A percentile compares a stretch with the other conserved stretches of the same genome.
Conservation (phyloP, 2,329 filamentous ascomycete genomes). For the Zopfia rhizophila region DNA sequence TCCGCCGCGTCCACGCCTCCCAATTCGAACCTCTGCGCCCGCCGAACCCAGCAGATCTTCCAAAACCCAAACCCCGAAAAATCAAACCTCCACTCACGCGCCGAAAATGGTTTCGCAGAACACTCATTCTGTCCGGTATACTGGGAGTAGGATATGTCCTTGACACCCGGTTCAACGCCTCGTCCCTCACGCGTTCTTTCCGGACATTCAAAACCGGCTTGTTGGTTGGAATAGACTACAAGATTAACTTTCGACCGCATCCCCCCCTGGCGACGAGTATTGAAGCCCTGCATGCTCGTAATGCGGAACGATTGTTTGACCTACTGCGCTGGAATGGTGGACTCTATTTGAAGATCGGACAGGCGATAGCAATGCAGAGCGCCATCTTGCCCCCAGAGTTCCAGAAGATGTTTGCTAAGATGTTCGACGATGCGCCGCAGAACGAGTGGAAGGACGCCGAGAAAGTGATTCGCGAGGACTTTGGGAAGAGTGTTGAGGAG, state of each 20-base stretch:
- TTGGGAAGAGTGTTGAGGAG: conserved; percentile 83
- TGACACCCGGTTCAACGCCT: conserved; percentile 81
- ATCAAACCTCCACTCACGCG: conserved; percentile 77
- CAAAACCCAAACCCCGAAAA: conserved; percentile 58
- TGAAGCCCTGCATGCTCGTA: conserved; percentile 81
- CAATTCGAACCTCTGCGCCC: conserved; percentile 64
- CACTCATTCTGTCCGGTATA: conserved; percentile 70
- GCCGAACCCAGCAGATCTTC: conserved; percentile 81
- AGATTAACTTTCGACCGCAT: conserved; percentile 89
- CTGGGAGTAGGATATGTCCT: conserved; percentile 72
- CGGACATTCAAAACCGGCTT: conserved; percentile 85
- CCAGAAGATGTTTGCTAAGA: conserved; percentile 92
- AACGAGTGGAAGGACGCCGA: conserved; percentile 88
- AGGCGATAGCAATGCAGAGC: conserved; percentile 98
- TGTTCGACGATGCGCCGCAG: conserved; percentile 98
- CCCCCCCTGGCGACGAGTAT: conserved; percentile 79
- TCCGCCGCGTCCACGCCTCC: conserved; percentile 43
- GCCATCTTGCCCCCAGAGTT: conserved; percentile 94
- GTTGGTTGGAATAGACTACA: conserved; percentile 90
- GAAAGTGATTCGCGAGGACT: conserved; percentile 86
- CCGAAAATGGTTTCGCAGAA: conserved; percentile 79
- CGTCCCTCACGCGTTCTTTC: conserved; percentile 78
- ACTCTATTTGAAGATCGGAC: conserved; percentile 95
- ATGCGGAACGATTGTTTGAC: conserved; percentile 83
- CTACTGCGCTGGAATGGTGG: conserved; percentile 88